phyloP scores from a whole-genome alignment of 2,329 filamentous ascomycete species.

The Hymenoscyphus occultus region DNA sequence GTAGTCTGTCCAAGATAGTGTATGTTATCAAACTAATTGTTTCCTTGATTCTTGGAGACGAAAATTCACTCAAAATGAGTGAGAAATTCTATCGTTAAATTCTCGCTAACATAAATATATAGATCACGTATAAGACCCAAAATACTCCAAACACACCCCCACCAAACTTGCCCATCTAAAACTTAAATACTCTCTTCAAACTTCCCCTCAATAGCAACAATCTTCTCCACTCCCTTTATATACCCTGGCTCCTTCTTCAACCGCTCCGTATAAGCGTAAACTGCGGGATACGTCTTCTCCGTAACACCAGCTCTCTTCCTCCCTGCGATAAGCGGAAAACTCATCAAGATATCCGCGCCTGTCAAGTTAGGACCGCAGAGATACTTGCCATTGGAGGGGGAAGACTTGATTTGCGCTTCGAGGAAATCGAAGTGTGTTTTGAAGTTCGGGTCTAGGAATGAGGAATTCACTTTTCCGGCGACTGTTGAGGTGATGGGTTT shows the following conservation, averaged over 20 bases:
- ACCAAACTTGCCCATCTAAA: not conserved
- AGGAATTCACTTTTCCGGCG: slow-evolving; percentile 43
- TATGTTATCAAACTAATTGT: too few relatives aligned
- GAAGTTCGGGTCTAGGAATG: slow-evolving; percentile 47
- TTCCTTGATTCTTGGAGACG: too few relatives aligned
- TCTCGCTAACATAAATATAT: not conserved
- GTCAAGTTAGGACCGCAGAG: slow-evolving; percentile 48
- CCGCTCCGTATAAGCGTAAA: slow-evolving; percentile 45
- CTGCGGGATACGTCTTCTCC: slow-evolving; percentile 44
- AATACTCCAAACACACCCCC: not conserved
- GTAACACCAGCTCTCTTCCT: slow-evolving; percentile 37
- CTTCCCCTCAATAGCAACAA: slow-evolving; percentile 42
- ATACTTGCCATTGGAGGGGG: slow-evolving; percentile 47
- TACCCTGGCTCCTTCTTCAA: slow-evolving; percentile 44
- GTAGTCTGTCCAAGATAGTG: too few relatives aligned
- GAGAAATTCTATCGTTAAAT: too few relatives aligned
- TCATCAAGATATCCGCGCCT: slow-evolving; percentile 51
- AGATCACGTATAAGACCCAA: not conserved
- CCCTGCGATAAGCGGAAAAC: slow-evolving; percentile 48
- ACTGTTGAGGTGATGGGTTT: slow-evolving; percentile 59
- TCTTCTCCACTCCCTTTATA: slow-evolving; percentile 47
- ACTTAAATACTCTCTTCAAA: slow-evolving; percentile 27
- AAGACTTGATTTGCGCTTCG: slow-evolving; percentile 46
- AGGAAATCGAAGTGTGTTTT: slow-evolving; percentile 49
- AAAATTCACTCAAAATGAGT: too few relatives aligned